Conservation (phyloP, 768 basidiomycete genomes). For the Suillus fuscotomentosus region DNA sequence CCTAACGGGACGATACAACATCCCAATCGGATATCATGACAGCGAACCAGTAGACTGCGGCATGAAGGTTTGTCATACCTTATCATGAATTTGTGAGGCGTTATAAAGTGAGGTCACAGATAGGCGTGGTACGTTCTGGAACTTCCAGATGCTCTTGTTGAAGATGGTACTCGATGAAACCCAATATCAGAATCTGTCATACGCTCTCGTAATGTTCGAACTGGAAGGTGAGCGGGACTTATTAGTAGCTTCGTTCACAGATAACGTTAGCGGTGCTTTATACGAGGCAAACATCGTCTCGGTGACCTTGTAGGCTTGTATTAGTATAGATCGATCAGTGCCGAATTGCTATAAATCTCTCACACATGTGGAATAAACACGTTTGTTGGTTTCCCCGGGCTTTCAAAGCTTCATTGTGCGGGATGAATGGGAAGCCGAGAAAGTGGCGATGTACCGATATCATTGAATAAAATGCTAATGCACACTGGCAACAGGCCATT, state of each 20-base stretch:
- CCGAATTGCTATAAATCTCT: neutral
- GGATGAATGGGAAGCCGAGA: too few relatives aligned
- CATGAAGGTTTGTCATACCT: neutral
- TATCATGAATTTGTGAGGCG: neutral
- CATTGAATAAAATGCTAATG: too few relatives aligned
- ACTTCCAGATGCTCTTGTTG: neutral
- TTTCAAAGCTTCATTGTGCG: neutral
- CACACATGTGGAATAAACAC: neutral
- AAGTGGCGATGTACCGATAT: too few relatives aligned
- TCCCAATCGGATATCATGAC: neutral
- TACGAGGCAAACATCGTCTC: neutral
- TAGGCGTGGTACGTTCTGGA: neutral
- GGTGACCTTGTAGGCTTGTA: neutral
- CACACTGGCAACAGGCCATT: too few relatives aligned
- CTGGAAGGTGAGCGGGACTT: neutral
- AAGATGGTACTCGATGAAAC: neutral
- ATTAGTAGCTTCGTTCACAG: too few relatives aligned
- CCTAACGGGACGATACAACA: neutral
- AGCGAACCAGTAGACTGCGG: neutral
- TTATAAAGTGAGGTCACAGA: neutral
- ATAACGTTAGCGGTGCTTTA: too few relatives aligned
- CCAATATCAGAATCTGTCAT: neutral
- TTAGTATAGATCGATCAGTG: neutral
- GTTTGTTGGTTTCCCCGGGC: neutral
- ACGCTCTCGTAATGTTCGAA: neutral